Evolutionary conservation across 2,329 filamentous ascomycete species (phyloP).

Genomic region (Thelonectria discophora): DNA sequence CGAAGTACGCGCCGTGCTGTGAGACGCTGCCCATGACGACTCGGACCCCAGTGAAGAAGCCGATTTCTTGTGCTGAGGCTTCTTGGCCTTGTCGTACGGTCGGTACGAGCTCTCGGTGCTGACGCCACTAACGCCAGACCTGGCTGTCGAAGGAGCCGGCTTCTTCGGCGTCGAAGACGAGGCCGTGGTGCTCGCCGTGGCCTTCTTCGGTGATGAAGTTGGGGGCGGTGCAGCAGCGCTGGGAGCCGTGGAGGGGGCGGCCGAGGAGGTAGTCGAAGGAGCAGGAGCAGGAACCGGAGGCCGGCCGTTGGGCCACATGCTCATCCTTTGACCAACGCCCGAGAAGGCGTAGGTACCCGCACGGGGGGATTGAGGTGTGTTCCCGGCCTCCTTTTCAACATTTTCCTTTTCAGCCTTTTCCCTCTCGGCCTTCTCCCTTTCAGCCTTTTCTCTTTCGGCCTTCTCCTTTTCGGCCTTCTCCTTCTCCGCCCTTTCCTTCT

Average conservation of each 20-base stretch:
- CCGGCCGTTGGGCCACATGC: conserved; percentile 73
- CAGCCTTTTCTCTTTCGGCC: conserved; percentile 48
- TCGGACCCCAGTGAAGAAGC: conserved; percentile 77
- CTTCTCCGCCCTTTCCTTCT: conserved; percentile 42
- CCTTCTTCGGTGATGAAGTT: background rate
- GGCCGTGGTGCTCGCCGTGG: conserved; percentile 21
- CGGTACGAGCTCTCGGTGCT: conserved; percentile 77
- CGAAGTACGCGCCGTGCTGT: conserved; percentile 83
- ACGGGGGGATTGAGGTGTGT: conserved; percentile 47
- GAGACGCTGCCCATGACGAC: conserved; percentile 85
- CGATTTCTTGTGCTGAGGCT: conserved; percentile 67
- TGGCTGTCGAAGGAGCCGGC: conserved; percentile 60
- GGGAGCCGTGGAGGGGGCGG: conserved; percentile 29
- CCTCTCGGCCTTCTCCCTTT: conserved; percentile 44
- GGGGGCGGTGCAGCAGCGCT: conserved; percentile 31
- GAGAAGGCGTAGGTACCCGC: conserved; percentile 69
- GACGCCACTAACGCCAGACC: conserved; percentile 65
- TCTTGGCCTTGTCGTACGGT: conserved; percentile 76
- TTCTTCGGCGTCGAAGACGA: conserved; percentile 40
- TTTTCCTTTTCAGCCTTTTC: conserved; percentile 48
- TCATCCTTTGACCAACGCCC: conserved; percentile 73
- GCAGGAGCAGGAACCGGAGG: conserved; percentile 50
- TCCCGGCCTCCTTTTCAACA: conserved; percentile 29
- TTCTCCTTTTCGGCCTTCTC: conserved; percentile 44
- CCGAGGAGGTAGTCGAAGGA: conserved; percentile 32